phyloP scores from a whole-genome alignment of 305 asterid species.

The Solanum hybrid region DNA sequence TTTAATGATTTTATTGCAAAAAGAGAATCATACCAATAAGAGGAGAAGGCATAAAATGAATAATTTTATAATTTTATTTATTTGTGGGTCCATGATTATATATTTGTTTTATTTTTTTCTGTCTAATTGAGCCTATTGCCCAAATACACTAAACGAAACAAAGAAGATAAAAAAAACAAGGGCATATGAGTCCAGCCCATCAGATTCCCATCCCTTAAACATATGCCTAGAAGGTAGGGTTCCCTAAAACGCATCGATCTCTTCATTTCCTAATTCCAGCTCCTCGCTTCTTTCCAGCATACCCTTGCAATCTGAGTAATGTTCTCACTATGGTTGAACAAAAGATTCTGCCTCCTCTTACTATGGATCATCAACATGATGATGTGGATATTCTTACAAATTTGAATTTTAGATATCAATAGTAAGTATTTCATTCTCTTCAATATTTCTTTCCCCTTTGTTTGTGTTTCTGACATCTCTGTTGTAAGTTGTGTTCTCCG shows the following conservation, averaged over 20 bases:
- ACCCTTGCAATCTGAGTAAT: neutral
- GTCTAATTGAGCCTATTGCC: neutral
- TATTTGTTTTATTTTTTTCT: too few relatives aligned
- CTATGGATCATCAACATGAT: neutral
- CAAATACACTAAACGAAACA: neutral
- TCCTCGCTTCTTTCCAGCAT: neutral
- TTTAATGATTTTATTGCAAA: neutral
- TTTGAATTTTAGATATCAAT: neutral
- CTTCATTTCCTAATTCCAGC: neutral
- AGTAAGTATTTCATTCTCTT: neutral
- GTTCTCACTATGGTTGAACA: neutral
- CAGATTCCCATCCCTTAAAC: neutral
- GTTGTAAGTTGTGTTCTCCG: neutral
- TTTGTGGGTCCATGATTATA: neutral
- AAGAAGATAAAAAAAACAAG: neutral
- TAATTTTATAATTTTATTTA: too few relatives aligned
- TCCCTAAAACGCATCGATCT: neutral
- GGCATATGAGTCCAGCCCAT: neutral
- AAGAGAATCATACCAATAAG: neutral
- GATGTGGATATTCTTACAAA: neutral
- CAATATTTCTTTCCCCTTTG: neutral
- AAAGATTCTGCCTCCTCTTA: neutral
- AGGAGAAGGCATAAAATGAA: neutral
- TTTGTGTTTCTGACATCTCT: neutral
- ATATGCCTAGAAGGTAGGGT: neutral